Evolutionary conservation across 1,284 basidiomycete genomes (phyloP).

Genomic region (Laetiporus sulphureus): DNA sequence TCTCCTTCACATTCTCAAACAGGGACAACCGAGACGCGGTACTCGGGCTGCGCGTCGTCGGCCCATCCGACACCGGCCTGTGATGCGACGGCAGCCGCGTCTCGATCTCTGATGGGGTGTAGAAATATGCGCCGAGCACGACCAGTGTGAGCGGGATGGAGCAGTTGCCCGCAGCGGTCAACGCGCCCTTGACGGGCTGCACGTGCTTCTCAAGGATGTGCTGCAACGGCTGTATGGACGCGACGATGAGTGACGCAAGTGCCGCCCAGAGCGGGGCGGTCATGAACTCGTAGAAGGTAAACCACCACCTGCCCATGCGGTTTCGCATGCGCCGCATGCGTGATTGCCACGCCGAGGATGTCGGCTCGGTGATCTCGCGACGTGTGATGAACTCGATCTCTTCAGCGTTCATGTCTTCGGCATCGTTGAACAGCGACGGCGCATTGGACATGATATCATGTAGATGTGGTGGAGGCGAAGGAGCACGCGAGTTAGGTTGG

Average conservation of each 20-base stretch:
- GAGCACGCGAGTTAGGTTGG: conserved; percentile 55
- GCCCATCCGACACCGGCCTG: neutral
- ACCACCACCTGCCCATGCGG: conserved; percentile 27
- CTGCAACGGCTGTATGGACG: conserved; percentile 73
- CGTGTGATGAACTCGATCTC: conserved; percentile 25
- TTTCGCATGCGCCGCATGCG: conserved; percentile 27
- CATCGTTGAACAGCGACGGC: conserved; percentile 26
- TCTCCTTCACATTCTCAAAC: conserved; percentile 33
- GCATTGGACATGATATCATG: conserved; percentile 11
- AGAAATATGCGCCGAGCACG: conserved; percentile 92
- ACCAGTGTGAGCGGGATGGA: conserved; percentile 87
- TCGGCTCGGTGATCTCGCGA: conserved; percentile 21
- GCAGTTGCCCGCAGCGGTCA: conserved; percentile 70
- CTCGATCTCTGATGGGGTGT: conserved; percentile 28
- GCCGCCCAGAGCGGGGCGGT: conserved; percentile 84
- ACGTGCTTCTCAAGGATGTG: conserved; percentile 55
- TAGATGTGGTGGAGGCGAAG: conserved; percentile 5
- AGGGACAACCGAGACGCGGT: conserved; percentile 29
- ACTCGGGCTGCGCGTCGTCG: conserved; percentile 19
- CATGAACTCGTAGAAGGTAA: conserved; percentile 71
- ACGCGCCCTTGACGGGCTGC: conserved; percentile 65
- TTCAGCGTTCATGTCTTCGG: conserved; percentile 33
- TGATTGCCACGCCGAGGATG: conserved; percentile 26
- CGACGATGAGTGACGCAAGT: conserved; percentile 73
- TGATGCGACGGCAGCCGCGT: conserved; percentile 14